phyloP scores from a whole-genome alignment of 352 stramenopile species.

The Thraustotheca clavata region DNA sequence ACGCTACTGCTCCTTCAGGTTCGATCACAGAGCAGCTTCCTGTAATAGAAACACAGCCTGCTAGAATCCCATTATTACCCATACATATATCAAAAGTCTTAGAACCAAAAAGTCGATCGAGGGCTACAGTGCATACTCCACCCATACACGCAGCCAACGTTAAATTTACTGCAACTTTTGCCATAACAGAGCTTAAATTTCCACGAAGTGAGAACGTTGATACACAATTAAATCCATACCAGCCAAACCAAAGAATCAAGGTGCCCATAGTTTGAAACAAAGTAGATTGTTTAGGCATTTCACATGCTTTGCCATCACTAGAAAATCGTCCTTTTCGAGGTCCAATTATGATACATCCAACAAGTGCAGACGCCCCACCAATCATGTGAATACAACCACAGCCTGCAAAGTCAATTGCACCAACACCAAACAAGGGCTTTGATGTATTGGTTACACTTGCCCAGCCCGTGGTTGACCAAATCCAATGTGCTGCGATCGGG shows the following conservation, averaged over 20 bases:
- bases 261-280: slow-evolving; percentile 51
- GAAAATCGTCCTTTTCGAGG: slow-evolving; percentile 50
- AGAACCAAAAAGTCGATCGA: slow-evolving; percentile 27
- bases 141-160: slow-evolving; percentile 54
- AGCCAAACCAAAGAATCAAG: slow-evolving; percentile 80
- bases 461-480: slow-evolving; percentile 34
- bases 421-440: slow-evolving; percentile 22
- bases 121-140: slow-evolving; percentile 45
- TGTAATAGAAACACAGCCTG: slow-evolving; percentile 71
- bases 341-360: slow-evolving; percentile 51
- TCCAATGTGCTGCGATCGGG: slow-evolving; percentile 52
- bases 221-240: slow-evolving; percentile 83
- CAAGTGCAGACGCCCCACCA: slow-evolving; percentile 45
- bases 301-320: slow-evolving; percentile 38
- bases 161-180: slow-evolving; percentile 60
- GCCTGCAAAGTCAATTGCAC: slow-evolving; percentile 61
- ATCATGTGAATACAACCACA: slow-evolving; percentile 57
- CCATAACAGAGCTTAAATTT: slow-evolving; percentile 25
- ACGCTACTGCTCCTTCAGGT: slow-evolving; percentile 46
- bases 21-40: slow-evolving; percentile 56
- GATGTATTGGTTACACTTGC: slow-evolving; percentile 24
- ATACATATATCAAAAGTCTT: slow-evolving; percentile 34
- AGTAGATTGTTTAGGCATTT: slow-evolving; percentile 31
- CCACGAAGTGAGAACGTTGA: slow-evolving; percentile 47
- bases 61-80: slow-evolving; percentile 61